Conservation (phyloP, 2,329 filamentous ascomycete species). For the Chlorencoelia australis region DNA sequence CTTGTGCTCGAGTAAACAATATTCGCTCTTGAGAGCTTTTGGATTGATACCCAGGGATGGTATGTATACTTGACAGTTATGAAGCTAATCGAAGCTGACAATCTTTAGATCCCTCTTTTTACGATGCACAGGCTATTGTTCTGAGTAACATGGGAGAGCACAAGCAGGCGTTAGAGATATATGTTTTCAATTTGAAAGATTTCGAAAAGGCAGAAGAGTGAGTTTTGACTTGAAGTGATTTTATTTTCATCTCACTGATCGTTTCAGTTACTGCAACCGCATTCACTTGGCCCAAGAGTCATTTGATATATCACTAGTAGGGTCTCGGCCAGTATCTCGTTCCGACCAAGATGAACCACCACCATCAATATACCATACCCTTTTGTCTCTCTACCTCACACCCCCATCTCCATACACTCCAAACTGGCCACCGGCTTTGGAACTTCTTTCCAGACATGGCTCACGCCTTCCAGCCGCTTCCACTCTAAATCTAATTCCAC, state of each 20-base stretch:
- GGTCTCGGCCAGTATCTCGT: constrained; percentile 29
- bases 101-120: constrained; percentile 65
- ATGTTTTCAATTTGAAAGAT: constrained; percentile 87
- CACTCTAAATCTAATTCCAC: constrained; percentile 77
- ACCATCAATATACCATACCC: constrained; percentile 81
- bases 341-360: constrained; percentile 42
- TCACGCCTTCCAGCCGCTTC: constrained; percentile 81
- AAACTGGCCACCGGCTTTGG: constrained; percentile 69
- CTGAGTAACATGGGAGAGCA: constrained; percentile 93
- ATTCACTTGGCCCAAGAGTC: constrained; percentile 56
- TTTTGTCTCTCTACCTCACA: constrained; percentile 80
- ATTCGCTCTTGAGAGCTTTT: constrained; percentile 71
- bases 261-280: constrained; percentile 71
- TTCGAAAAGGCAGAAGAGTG: constrained; percentile 89
- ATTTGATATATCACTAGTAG: constrained; percentile 25
- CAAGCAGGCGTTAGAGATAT: constrained; percentile 92
- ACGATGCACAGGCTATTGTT: constrained; percentile 81
- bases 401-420: constrained; percentile 64
- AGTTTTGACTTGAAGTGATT: constrained; percentile 26
- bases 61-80: constrained; percentile 32
- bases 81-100: constrained; percentile 7
- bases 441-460: constrained; percentile 84
- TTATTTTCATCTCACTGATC: constrained; percentile 11
- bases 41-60: constrained; percentile 69
- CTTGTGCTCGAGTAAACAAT: constrained; percentile 65